Evolutionary conservation across 2,329 filamentous ascomycete species (phyloP).

Genomic region (Arthrobotrys sphaeroides): DNA sequence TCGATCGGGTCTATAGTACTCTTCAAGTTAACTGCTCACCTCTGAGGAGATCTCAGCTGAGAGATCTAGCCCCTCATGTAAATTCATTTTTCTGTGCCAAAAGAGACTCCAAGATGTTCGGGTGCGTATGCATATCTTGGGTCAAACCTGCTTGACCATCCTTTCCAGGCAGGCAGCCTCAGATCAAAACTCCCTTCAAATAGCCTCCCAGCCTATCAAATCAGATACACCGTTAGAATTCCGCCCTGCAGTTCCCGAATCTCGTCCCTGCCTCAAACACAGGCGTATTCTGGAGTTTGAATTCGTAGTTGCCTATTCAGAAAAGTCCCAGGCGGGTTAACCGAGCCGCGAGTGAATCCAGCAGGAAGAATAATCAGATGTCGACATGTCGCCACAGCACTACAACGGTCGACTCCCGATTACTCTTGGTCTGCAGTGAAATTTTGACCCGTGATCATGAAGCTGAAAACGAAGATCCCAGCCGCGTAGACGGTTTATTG

Average conservation of each 20-base stretch:
- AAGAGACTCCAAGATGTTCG: conserved; percentile 7
- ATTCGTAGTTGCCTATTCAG: conserved; percentile 44
- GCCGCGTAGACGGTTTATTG: neutral
- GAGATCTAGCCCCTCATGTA: conserved; percentile 14
- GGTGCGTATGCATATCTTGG: neutral
- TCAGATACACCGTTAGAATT: conserved; percentile 9
- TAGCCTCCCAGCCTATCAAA: conserved; percentile 18
- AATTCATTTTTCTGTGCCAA: neutral
- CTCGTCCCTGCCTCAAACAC: conserved; percentile 30
- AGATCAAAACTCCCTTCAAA: neutral
- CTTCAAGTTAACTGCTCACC: neutral
- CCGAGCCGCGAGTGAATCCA: conserved; percentile 42
- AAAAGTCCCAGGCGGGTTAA: conserved; percentile 24
- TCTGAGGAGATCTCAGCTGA: neutral
- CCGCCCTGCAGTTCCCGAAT: conserved; percentile 5
- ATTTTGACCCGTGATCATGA: conserved; percentile 28
- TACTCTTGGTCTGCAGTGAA: neutral
- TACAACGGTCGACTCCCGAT: neutral
- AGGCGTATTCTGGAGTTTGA: conserved; percentile 23
- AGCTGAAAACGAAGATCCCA: neutral
- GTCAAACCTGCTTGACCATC: conserved; percentile 5
- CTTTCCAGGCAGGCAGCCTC: conserved; percentile 19
- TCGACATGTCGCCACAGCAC: neutral
- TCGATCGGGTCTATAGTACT: conserved; percentile 18
- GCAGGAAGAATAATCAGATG: conserved; percentile 35